These are phyloP conservation scores for Schwanniomyces etchellsii DNA, from an alignment of 1,139 yeast species.

Conservation along the genomic window DNA sequence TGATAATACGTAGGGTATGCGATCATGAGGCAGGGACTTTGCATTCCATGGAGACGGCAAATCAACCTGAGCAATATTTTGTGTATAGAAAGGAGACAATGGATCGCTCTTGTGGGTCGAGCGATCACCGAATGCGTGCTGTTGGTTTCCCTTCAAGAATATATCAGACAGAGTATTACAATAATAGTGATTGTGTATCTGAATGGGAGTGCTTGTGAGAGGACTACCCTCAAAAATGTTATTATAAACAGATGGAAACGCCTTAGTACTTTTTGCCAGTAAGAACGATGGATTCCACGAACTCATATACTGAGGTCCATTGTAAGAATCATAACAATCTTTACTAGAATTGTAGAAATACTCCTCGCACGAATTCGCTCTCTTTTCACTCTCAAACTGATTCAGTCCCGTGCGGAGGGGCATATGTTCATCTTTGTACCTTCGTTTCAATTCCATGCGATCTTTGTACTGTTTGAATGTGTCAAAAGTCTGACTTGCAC, in stretches of 20 bases:
- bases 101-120: not conserved
- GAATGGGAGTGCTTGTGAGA: slow-evolving; percentile 9
- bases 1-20: slow-evolving; percentile 47
- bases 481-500: slow-evolving; percentile 1
- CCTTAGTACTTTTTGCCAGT: slow-evolving; percentile 10
- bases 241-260: not conserved
- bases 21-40: slow-evolving; percentile 30
- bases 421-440: not conserved
- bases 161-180: slow-evolving; percentile 14
- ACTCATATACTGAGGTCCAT: not conserved
- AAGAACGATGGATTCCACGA: slow-evolving; percentile 13
- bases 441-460: not conserved
- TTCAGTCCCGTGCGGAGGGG: not conserved
- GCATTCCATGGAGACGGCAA: slow-evolving; percentile 49
- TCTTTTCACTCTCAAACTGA: not conserved
- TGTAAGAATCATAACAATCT: slow-evolving; percentile 13
- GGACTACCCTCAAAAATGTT: slow-evolving; percentile 1
- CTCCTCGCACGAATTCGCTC: slow-evolving; percentile 8
- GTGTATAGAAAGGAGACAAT: not conserved
- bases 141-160: not conserved
- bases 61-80: slow-evolving; percentile 1
- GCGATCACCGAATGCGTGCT: not conserved
- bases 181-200: slow-evolving; percentile 44
- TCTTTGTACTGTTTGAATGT: slow-evolving; percentile 1
- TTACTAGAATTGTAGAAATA: slow-evolving; percentile 17